phyloP scores from a whole-genome alignment of 768 basidiomycete species.

The Cyathus striatus region DNA sequence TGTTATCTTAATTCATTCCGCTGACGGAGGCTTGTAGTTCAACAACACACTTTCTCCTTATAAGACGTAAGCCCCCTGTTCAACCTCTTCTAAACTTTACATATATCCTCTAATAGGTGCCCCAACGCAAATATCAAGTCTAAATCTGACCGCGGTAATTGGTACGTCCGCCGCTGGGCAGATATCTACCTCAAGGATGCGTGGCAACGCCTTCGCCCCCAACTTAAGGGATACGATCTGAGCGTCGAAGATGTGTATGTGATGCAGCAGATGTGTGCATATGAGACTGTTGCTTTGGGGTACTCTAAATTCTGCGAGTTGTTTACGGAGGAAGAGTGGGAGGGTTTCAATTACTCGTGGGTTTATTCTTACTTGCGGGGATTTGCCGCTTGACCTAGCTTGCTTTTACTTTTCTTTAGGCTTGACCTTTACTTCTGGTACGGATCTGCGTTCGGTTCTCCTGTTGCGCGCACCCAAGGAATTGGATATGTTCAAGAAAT shows the following conservation, averaged over 20 bases:
- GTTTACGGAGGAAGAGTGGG: constrained; percentile 91
- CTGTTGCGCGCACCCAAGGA: constrained; percentile 71
- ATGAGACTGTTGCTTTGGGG: constrained; percentile 90
- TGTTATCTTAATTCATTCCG: constrained; percentile 8
- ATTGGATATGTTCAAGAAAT: constrained; percentile 82
- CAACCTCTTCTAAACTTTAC: background rate
- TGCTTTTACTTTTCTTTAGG: constrained; percentile 24
- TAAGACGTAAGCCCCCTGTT: constrained; percentile 43
- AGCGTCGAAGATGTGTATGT: constrained; percentile 65
- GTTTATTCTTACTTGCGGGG: constrained; percentile 15
- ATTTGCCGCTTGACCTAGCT: background rate
- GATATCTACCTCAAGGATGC: constrained; percentile 68
- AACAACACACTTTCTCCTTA: constrained; percentile 89
- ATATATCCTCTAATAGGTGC: constrained; percentile 35
- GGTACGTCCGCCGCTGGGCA: constrained; percentile 64
- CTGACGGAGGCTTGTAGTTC: constrained; percentile 33
- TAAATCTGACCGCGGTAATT: constrained; percentile 53
- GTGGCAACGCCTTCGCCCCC: constrained; percentile 47
- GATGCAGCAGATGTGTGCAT: constrained; percentile 82
- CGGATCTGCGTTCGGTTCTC: constrained; percentile 75
- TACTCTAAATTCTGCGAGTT: constrained; percentile 89
- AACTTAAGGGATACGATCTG: constrained; percentile 58
- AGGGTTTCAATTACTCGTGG: constrained; percentile 84
- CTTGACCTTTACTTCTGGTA: constrained; percentile 75
- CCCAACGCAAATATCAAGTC: constrained; percentile 45